phyloP scores from a whole-genome alignment of 768 basidiomycete genomes.

The Amanita inopinata region DNA sequence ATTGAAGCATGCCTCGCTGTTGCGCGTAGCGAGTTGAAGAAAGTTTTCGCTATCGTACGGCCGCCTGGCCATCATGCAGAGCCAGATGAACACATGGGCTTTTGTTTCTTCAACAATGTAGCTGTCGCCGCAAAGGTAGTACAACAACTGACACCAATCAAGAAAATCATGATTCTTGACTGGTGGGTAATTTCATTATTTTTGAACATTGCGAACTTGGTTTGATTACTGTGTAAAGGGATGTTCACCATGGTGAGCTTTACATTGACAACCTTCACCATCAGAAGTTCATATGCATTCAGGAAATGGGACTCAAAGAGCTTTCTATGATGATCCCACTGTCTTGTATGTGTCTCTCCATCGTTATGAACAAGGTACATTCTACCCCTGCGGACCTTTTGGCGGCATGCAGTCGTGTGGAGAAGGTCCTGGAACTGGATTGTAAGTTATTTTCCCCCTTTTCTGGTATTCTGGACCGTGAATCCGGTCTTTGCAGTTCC shows the following conservation, averaged over 20 bases:
- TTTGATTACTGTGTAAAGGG: no score
- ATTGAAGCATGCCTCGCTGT: constrained; percentile 86
- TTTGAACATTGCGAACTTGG: no score
- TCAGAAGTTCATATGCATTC: background rate
- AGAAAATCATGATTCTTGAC: constrained; percentile 85
- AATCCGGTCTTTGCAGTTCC: constrained; percentile 40
- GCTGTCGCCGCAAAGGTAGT: constrained; percentile 84
- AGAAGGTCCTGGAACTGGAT: constrained; percentile 75
- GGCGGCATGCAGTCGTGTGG: constrained; percentile 84
- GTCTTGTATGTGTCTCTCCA: constrained; percentile 94
- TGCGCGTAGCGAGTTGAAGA: constrained; percentile 68
- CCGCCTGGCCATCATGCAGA: constrained; percentile 99
- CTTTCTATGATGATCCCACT: constrained; percentile 87
- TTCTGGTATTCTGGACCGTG: constrained; percentile 8
- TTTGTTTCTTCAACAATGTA: constrained; percentile 99
- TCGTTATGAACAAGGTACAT: constrained; percentile 84
- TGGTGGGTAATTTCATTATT: constrained; percentile 50
- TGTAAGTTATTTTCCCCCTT: constrained; percentile 37
- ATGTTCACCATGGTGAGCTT: constrained; percentile 81
- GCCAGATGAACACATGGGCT: constrained; percentile 97
- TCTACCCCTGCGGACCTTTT: constrained; percentile 90
- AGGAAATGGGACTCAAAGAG: constrained; percentile 97
- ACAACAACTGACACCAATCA: constrained; percentile 57
- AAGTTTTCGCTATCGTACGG: constrained; percentile 89
- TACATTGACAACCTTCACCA: background rate